Percentiles rank a stretch among this genome's conserved stretches.
These are phyloP conservation scores for Metahyphopichia silvanorum DNA, from an alignment of 805 yeast species.

Conservation along the genomic window DNA sequence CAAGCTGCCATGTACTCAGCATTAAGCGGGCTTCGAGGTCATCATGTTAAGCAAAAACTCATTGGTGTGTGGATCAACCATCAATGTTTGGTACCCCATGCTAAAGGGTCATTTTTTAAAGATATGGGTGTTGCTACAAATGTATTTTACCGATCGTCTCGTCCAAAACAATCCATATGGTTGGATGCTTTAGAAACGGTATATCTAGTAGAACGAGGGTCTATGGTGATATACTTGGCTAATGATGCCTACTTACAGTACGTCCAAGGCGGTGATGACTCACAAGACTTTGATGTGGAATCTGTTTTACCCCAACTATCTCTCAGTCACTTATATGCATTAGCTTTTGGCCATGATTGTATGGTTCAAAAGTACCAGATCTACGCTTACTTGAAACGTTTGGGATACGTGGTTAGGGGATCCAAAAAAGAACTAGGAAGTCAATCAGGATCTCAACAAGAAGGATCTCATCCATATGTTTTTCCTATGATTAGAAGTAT, in stretches of 20 bases:
- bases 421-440: conserved; percentile 9
- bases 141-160: conserved; percentile 5
- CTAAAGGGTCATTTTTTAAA: conserved; percentile 70
- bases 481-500: no score
- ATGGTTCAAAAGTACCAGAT: conserved; percentile 56
- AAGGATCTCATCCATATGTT: no score
- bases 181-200: conserved; percentile 66
- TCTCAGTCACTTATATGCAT: conserved; percentile 61
- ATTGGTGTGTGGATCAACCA: conserved; percentile 44
- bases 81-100: conserved; percentile 35
- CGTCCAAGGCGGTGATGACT: conserved; percentile 11
- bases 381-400: conserved; percentile 69
- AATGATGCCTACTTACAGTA: conserved; percentile 17
- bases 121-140: conserved; percentile 61
- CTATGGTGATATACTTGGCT: conserved; percentile 27
- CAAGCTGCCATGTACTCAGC: conserved; percentile 73
- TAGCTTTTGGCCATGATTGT: conserved; percentile 34
- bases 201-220: conserved; percentile 80
- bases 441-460: conserved; percentile 2
- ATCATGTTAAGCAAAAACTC: conserved; percentile 45
- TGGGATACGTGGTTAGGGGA: conserved; percentile 52
- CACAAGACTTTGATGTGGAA: conserved; percentile 19
- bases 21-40: conserved; percentile 48
- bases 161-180: conserved; percentile 33
- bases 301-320: conserved; percentile 39